These are phyloP conservation scores for Amanita phalloides DNA, from an alignment of 768 basidiomycete species.

Conservation along the genomic window DNA sequence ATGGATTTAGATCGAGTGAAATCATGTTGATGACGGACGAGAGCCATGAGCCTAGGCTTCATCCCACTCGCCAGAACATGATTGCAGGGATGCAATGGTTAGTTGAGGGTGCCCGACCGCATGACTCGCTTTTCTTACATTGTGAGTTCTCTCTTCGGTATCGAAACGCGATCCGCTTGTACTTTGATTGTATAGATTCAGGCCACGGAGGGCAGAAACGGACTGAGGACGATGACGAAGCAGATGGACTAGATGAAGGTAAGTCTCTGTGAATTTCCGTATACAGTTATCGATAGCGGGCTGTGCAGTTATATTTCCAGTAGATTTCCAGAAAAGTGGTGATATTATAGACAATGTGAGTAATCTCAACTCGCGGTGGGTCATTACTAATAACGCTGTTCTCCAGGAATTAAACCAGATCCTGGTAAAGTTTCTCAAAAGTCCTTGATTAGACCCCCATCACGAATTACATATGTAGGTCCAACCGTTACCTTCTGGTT, in stretches of 20 bases:
- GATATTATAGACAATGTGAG: constrained; percentile 65
- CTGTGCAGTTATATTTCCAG: constrained; percentile 67
- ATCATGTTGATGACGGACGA: constrained; percentile 67
- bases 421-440: constrained; percentile 23
- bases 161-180: not conserved
- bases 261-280: not conserved
- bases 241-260: constrained; percentile 77
- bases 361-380: not conserved
- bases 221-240: constrained; percentile 70
- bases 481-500: constrained; percentile 33
- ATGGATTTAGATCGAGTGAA: constrained; percentile 46
- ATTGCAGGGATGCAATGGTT: constrained; percentile 46
- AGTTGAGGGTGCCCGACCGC: constrained; percentile 51
- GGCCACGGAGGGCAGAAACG: constrained; percentile 92
- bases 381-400: not conserved
- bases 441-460: not conserved
- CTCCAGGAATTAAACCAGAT: constrained; percentile 36
- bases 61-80: constrained; percentile 38
- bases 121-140: constrained; percentile 75
- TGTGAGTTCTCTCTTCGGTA: constrained; percentile 25
- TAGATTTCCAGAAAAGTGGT: constrained; percentile 71
- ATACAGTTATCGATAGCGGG: not conserved
- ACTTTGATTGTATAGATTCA: constrained; percentile 41
- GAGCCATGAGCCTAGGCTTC: constrained; percentile 25
- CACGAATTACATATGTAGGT: constrained; percentile 19